Conservation (phyloP, 1,139 yeast genomes). For the Pichia terricola region DNA sequence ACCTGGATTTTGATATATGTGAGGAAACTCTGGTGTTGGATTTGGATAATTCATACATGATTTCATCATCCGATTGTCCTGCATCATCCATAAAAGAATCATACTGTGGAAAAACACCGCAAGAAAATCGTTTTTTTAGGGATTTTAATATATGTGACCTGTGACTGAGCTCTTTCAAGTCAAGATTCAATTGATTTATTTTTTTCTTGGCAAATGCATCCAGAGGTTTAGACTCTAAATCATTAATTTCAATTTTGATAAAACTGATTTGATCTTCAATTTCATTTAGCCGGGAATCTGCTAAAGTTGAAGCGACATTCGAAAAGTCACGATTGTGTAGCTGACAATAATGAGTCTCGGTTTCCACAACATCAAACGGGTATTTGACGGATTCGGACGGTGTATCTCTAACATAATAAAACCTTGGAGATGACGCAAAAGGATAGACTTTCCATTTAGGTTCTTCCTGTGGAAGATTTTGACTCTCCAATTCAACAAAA, state of each 20-base stretch:
- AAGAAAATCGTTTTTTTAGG: conserved; percentile 25
- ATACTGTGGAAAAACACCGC: conserved; percentile 22
- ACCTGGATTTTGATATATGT: conserved; percentile 27
- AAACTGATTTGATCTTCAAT: conserved; percentile 31
- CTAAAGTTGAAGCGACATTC: conserved; percentile 38
- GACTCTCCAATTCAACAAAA: conserved; percentile 61
- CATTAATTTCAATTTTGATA: conserved; percentile 19
- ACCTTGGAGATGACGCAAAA: conserved; percentile 63
- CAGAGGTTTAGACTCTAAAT: conserved; percentile 9
- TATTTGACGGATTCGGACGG: conserved; percentile 40
- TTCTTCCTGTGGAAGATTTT: conserved; percentile 35
- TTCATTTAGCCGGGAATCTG: conserved; percentile 31
- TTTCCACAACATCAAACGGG: conserved; percentile 31
- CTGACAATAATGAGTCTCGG: conserved; percentile 49
- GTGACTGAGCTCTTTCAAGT: conserved; percentile 30
- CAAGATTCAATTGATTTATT: conserved; percentile 20
- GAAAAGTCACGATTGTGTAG: conserved; percentile 51
- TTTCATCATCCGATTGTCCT: conserved; percentile 19
- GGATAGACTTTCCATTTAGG: conserved; percentile 58
- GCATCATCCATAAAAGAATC: conserved; percentile 19
- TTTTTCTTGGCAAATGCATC: conserved; percentile 18
- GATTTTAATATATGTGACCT: conserved; percentile 29
- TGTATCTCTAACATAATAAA: conserved; percentile 64
- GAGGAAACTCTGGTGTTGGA: conserved; percentile 19
- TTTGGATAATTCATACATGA: conserved; percentile 5